Evolutionary conservation across 1,284 basidiomycete genomes (phyloP), one percentile per base, ranked within the genome.

Genomic region (Papiliotrema laurentii): DNA sequence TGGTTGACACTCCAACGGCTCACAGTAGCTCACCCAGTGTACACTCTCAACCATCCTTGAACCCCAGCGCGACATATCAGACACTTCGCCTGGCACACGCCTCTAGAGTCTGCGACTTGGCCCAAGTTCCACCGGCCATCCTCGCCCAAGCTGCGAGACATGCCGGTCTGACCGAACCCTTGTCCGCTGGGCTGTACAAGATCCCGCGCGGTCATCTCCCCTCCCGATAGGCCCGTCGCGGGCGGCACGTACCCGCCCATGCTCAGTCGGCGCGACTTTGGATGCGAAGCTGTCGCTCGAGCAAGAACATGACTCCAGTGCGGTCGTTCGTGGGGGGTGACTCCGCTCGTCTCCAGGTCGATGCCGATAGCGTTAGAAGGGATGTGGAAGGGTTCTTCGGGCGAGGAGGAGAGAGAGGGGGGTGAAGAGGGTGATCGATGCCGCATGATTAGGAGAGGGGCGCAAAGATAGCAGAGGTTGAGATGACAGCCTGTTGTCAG

Each of bases 391-490:
- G n/a, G 18, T 21, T 30, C 13, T 16, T 24, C 19, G 21, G 50
- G 43, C 18, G 47, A 19, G 37, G 45, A 18, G 25, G 51, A 21
- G 11, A 41, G 11, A 26, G 21, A 34, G 27, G 24, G 13, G 18
- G 36, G 13, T 19, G 9, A 18, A 10, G 36, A 38, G 36, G 36
- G 19, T 26, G 39, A 22, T 41, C 19, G 10, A 41, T 41, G 39
- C 6, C 33, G 28, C 25, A 45, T 7, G 4, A 46, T 25, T 4
- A 69, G 55, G 9, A 63, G 50, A 13, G 66, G 66, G 2, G 63
- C 66, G 39, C 66, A 69, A 27, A 69, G 54, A 48, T 65, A 50
- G 47, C 66, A 69, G 25, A 69, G 54, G 44, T 69, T 66, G 22
- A 69, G 53, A 47, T 69, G 66, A 44, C 62, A 66, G 50, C 66